Conservation (phyloP, 2,329 filamentous ascomycete genomes). For the Fusarium sacchari region DNA sequence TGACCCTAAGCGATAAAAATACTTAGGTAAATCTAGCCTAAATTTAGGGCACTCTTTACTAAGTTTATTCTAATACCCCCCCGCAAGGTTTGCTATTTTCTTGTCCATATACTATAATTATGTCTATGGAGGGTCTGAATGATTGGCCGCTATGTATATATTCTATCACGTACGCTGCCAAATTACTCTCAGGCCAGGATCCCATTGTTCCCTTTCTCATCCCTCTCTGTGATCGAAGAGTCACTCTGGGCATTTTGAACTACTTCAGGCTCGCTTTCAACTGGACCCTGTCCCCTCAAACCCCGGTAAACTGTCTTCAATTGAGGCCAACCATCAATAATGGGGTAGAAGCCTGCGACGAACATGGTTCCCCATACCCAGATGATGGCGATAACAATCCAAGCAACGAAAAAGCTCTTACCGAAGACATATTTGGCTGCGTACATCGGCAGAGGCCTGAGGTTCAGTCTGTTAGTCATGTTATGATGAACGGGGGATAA, state of each 20-base stretch:
- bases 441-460: constrained; percentile 63
- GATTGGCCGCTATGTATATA: neutral
- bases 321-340: constrained; percentile 56
- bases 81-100: too few relatives aligned
- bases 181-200: neutral
- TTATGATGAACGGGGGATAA: rapidly evolving
- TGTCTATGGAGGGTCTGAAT: too few relatives aligned
- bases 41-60: too few relatives aligned
- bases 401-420: constrained; percentile 60
- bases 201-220: neutral
- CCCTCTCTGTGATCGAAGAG: neutral
- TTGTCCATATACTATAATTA: neutral
- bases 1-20: too few relatives aligned
- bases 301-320: constrained; percentile 16
- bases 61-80: too few relatives aligned
- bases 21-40: too few relatives aligned
- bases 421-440: constrained; percentile 60
- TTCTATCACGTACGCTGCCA: too few relatives aligned
- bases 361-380: constrained; percentile 64
- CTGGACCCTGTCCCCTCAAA: neutral
- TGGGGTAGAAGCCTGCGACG: constrained; percentile 59
- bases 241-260: neutral
- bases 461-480: rapidly evolving
- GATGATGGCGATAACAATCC: constrained; percentile 61
- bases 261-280: neutral